Conservation (phyloP, 1,284 basidiomycete species). For the Prillingera fragicola region DNA sequence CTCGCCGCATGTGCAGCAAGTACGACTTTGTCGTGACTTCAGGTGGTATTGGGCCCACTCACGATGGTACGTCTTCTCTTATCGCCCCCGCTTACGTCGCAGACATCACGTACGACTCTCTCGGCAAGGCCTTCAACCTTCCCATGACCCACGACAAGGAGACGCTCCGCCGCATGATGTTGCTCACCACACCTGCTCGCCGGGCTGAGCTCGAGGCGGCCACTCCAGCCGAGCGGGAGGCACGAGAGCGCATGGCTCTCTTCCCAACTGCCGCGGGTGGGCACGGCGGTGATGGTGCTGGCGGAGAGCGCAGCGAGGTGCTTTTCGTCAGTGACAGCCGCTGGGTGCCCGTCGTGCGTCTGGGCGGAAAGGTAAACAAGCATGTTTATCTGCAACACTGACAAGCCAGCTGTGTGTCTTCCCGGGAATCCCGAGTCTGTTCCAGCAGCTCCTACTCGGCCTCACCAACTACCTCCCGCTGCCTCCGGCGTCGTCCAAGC, state of each 20-base stretch:
- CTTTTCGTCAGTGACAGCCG: conserved; percentile 66
- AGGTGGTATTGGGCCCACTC: conserved; percentile 75
- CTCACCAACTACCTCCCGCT: conserved; percentile 69
- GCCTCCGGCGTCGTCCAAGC: conserved; percentile 63
- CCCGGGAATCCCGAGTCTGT: conserved; percentile 82
- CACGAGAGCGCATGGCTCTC: conserved; percentile 73
- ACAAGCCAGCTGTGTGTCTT: conserved; percentile 64
- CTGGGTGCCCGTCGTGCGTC: conserved; percentile 83
- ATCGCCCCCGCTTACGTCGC: neutral
- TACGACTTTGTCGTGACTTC: conserved; percentile 86
- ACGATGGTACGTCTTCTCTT: conserved; percentile 57
- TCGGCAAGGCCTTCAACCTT: conserved; percentile 78
- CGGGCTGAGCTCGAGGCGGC: conserved; percentile 57
- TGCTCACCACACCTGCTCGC: conserved; percentile 55
- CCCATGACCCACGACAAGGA: conserved; percentile 71
- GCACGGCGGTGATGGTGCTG: conserved; percentile 30
- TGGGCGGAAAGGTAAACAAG: conserved; percentile 65
- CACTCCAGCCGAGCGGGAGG: conserved; percentile 63
- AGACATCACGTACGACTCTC: conserved; percentile 82
- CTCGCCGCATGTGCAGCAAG: conserved; percentile 67
- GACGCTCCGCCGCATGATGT: conserved; percentile 70
- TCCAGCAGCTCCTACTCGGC: conserved; percentile 69
- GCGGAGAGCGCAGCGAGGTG: conserved; percentile 58
- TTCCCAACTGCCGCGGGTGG: conserved; percentile 56
- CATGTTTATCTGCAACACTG: conserved; percentile 10